phyloP scores from a whole-genome alignment of 352 stramenopile species.

The Globisporangium spinosum region DNA sequence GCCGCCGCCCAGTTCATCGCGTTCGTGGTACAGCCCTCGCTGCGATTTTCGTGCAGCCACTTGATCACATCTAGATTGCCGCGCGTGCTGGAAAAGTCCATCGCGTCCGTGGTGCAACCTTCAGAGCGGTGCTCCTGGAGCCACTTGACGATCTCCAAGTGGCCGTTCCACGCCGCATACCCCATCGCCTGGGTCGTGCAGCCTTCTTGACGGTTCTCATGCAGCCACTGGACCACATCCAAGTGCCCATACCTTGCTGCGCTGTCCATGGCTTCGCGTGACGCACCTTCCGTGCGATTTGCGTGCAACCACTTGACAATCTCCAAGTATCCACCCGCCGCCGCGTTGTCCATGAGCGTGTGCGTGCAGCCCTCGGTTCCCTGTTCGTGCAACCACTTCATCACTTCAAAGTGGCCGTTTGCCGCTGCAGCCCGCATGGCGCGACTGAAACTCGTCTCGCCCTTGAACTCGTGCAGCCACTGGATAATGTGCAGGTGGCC shows the following conservation, averaged over 20 bases:
- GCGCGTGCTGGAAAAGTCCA: constrained; percentile 32
- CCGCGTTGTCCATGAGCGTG: constrained; percentile 22
- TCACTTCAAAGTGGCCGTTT: constrained; percentile 21
- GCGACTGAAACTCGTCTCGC: constrained; percentile 15
- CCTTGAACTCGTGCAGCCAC: constrained; percentile 24
- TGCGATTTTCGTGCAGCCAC: constrained; percentile 19
- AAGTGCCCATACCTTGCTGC: constrained; percentile 12
- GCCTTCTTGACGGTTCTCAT: constrained; percentile 30
- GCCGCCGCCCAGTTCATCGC: constrained; percentile 25
- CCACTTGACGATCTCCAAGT: constrained; percentile 54
- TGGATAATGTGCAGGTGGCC: constrained; percentile 26
- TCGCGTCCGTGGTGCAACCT: constrained; percentile 54
- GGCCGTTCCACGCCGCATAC: constrained; percentile 32
- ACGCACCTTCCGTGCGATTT: constrained; percentile 15
- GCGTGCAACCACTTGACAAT: constrained; percentile 22
- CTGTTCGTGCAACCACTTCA: constrained; percentile 23
- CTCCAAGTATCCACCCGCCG: constrained; percentile 9
- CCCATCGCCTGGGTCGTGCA: constrained; percentile 19
- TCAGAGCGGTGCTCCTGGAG: constrained; percentile 50
- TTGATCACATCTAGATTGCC: constrained; percentile 19
- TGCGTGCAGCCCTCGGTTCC: constrained; percentile 22
- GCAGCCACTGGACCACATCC: constrained; percentile 34
- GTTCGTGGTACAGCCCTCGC: constrained; percentile 18
- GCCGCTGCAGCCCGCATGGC: constrained; percentile 18
- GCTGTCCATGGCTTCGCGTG: constrained; percentile 13